Evolutionary conservation across 352 stramenopile species (phyloP).

Genomic region (Chrysophaeum taylorii): DNA sequence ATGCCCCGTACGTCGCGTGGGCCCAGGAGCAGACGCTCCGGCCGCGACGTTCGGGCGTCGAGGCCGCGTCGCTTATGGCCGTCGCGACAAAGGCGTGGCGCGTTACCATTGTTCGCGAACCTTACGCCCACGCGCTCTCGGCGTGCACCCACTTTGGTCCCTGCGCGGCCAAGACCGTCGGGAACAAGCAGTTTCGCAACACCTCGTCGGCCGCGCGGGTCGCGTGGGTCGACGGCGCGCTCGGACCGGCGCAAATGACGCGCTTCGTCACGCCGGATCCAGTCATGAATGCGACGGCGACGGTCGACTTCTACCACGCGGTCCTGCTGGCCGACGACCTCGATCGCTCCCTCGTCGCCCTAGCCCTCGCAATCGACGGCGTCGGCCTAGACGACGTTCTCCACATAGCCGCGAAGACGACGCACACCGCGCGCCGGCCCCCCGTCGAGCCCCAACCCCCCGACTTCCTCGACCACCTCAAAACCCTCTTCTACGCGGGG

Average conservation of each 20-base stretch:
- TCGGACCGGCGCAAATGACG: background rate
- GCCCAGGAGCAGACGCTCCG: conserved; percentile 6
- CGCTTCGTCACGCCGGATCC: conserved; percentile 1
- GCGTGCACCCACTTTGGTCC: conserved; percentile 5
- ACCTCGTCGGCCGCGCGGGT: too few relatives aligned
- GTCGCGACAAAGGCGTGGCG: too few relatives aligned
- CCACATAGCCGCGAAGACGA: conserved; percentile 2
- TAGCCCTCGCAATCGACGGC: background rate
- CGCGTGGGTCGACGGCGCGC: too few relatives aligned
- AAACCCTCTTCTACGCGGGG: too few relatives aligned
- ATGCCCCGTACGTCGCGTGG: background rate
- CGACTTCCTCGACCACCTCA: too few relatives aligned
- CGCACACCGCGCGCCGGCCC: background rate
- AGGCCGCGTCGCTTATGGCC: too few relatives aligned
- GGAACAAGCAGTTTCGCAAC: too few relatives aligned
- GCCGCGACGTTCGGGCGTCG: background rate
- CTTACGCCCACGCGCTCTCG: background rate
- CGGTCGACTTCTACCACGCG: conserved; percentile 1
- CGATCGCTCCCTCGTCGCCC: background rate
- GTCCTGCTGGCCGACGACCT: background rate
- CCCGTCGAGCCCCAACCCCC: background rate
- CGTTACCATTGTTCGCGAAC: background rate
- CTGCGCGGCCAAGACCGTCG: too few relatives aligned
- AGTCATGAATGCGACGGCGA: too few relatives aligned
- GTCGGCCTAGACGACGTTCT: background rate